Conservation (phyloP, 108 stramenopile genomes). For the Asterionellopsis glacialis region DNA sequence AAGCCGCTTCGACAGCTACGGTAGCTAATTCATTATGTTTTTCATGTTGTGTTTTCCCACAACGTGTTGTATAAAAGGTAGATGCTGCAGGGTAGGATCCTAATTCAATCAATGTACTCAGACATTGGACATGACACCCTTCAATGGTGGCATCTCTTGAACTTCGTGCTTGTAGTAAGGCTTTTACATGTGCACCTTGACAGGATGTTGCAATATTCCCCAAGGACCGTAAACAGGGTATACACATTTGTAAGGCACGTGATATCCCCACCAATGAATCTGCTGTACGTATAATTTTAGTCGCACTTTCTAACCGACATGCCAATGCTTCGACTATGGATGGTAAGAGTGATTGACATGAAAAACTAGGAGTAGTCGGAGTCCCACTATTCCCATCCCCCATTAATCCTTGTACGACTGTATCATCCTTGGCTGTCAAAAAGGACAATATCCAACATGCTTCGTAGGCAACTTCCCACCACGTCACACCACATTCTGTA, state of each 20-base stretch:
- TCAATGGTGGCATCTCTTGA: too few species aligned
- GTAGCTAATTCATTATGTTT: neutral
- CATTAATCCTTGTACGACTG: slow-evolving; percentile 1
- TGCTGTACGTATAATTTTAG: neutral
- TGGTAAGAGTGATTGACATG: neutral
- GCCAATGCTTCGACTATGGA: neutral
- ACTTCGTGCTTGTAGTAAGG: neutral
- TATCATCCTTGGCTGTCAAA: slow-evolving; percentile 11
- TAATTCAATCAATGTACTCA: neutral
- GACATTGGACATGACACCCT: neutral
- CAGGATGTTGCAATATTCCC: slow-evolving; percentile 14
- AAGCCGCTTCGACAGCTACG: slow-evolving; percentile 10
- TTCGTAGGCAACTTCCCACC: slow-evolving; percentile 10
- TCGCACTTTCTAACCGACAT: slow-evolving; percentile 1
- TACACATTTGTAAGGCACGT: slow-evolving; percentile 6
- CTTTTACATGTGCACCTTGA: slow-evolving; percentile 6
- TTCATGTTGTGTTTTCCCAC: neutral
- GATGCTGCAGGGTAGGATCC: neutral
- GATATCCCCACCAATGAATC: neutral
- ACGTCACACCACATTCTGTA: neutral
- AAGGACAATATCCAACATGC: slow-evolving; percentile 11
- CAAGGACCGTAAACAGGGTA: slow-evolving; percentile 9
- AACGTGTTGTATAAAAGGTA: too few species aligned
- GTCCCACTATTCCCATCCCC: too few species aligned
- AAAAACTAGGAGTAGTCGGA: neutral